A percentile compares a stretch with the other conserved stretches of the same genome.
Evolutionary conservation across 1,284 basidiomycete genomes (phyloP).

Genomic region (Pyrrhoderma noxium): DNA sequence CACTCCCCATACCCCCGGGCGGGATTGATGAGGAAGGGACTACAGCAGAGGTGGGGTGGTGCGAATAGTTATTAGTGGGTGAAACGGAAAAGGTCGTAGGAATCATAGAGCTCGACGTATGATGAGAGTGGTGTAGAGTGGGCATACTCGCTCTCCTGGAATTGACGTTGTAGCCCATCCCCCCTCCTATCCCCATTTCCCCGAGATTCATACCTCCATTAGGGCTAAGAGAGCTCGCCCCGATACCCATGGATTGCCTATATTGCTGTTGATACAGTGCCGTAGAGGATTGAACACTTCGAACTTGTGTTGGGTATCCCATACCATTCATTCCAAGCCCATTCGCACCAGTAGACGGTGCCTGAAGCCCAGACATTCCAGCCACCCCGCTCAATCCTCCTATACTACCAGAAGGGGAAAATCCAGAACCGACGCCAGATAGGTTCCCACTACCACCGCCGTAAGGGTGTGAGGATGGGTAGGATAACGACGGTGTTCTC

Average conservation of each 20-base stretch:
- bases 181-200: neutral
- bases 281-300: too few relatives aligned
- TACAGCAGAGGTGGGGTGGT: neutral
- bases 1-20: constrained; percentile 1
- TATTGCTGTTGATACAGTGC: too few relatives aligned
- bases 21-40: constrained; percentile 3
- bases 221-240: neutral
- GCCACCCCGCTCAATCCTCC: too few relatives aligned
- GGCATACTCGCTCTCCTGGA: constrained; percentile 5
- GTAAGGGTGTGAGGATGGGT: neutral
- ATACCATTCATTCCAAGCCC: too few relatives aligned
- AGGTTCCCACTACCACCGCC: neutral
- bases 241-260: neutral
- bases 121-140: constrained; percentile 3
- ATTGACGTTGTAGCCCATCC: neutral
- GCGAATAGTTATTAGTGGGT: neutral
- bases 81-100: neutral
- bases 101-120: neutral
- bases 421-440: too few relatives aligned
- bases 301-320: too few relatives aligned
- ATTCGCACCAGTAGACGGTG: too few relatives aligned
- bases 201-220: neutral
- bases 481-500: neutral
- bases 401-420: too few relatives aligned
- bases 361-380: too few relatives aligned